Evolutionary conservation across 768 basidiomycete species (phyloP), one percentile per base, ranked within the genome.

Genomic region (Fomitopsis serialis): DNA sequence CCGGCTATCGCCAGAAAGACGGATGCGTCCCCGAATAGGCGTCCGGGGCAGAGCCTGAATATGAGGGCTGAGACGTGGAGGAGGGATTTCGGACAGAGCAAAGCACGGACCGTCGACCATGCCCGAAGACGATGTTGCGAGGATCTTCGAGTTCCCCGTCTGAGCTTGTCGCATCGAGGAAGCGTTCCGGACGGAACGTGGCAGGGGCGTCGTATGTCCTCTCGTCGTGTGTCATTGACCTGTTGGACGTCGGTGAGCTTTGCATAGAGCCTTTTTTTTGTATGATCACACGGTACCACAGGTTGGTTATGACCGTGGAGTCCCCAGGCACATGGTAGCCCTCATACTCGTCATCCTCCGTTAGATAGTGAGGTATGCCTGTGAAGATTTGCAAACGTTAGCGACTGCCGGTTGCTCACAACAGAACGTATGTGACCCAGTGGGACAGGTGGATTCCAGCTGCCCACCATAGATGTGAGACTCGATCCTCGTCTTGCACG

Each of bases 111-210:
- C 70, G 63, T 69, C 47, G 74, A 64, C 75, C 75, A 51, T 76
- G 78, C 4, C 76, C 76, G 57, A 74, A 77, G 3, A 70, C 66
- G 32, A 69, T 72, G 21, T 52, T 50, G 17, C 73, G 64, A 10
- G 77, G 75, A 53, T 77, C 76, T 58, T 29, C 6, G 11, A 11
- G 58, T 12, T 50, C 53, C n/a, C n/a, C n/a, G n/a, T n/a, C n/a
- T n/a, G n/a, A n/a, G n/a, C n/a, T n/a, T n/a, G n/a, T n/a, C 37
- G 47, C 37, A 24, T 59, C 60, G 27, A 81, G 55, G 54, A 72
- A 81, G 2, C 82, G 74, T 19, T 79, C 77, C 0, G 82, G 82
- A 32, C 69, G 65, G 64, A 84, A 84, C 1, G 53, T 54, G 43
- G 74, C 64, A 2, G 83, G 48, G 13, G 22, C 15, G 6, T 19